These are phyloP conservation scores for Mortierella antarctica DNA, from an alignment of 192 early-diverging fungal genomes.

Conservation along the genomic window DNA sequence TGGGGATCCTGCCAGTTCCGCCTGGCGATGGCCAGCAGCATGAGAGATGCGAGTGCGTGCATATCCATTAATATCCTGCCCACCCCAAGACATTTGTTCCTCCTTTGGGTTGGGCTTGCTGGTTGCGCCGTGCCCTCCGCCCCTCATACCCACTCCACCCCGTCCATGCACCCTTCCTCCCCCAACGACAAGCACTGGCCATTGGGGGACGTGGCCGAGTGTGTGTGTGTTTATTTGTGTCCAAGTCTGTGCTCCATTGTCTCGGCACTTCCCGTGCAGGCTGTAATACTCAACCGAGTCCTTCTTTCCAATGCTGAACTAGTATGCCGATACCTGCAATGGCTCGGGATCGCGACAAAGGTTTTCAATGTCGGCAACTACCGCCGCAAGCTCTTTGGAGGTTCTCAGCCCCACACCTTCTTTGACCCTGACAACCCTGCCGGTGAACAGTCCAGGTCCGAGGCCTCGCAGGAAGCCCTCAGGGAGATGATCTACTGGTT, in stretches of 20 bases:
- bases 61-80: no score
- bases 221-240: no score
- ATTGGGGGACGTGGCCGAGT: background rate
- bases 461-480: conserved; percentile 84
- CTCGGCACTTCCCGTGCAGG: background rate
- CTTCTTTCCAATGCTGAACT: conserved; percentile 3
- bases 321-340: conserved; percentile 94
- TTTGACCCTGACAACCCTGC: conserved; percentile 91
- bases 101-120: no score
- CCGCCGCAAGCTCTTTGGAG: conserved; percentile 87
- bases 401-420: conserved; percentile 81
- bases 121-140: no score
- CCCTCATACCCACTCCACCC: background rate
- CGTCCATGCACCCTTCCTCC: background rate
- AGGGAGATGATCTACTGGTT: conserved; percentile 95
- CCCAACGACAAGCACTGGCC: background rate
- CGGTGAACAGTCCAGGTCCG: conserved; percentile 72
- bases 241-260: no score
- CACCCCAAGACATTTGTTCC: no score
- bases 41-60: no score
- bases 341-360: conserved; percentile 92
- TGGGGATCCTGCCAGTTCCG: no score
- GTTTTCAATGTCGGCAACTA: conserved; percentile 99
- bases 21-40: no score
- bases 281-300: background rate